Base-by-base conservation (phyloP, 768 basidiomycete genomes). In the Neoboletus magnificus region DNA sequence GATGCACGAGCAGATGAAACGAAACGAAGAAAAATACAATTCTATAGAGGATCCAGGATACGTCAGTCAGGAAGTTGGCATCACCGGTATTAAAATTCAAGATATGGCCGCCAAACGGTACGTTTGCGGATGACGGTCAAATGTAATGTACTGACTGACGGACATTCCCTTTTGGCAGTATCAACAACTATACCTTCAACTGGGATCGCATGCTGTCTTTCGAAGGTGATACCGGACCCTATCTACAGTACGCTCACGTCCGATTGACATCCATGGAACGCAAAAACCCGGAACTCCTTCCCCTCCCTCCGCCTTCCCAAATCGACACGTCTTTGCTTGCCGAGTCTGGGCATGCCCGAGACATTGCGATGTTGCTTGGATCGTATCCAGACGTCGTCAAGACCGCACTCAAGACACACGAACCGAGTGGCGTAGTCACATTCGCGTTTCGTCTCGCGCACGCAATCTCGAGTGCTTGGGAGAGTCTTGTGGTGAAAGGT, bases 1-100 rank as follows among this genome's bases (percentile, higher is more conserved):
- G 48, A 98, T 98, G 96, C 93, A 91, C 73, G 93, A 95, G 56
- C 92, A 95, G 74, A 99, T 99, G 96, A 79, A 77, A 72, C 87
- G 87, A 73, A 98, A 98, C 69, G 86, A 92, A 74, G 93, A 86
- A 50, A 99, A 98, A 73, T 98, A 95, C 65, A 82, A 77, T 4
- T 84, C 87, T 25, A 81, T 99, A 36, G 91, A 92, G 65, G 85
- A 99, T 70, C 95, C 96, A 1, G 88, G 91, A 66, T 74, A 71
- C 45, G 87, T 87, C 44, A 82, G 83, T 54, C 79, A 80, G 59
- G 90, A 96, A 71, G 86, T 98, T 46, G 97, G 95, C 20, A 93
- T 97, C 64, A 89, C 93, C 0, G 93, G 93, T 3, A 88, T 99
- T 62, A 98, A 98, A 77, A 94, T 99, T 56, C 97, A 99, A 73